These are phyloP conservation scores for Paraglomus occultum DNA, from an alignment of 192 early-diverging fungal species.

Conservation along the genomic window DNA sequence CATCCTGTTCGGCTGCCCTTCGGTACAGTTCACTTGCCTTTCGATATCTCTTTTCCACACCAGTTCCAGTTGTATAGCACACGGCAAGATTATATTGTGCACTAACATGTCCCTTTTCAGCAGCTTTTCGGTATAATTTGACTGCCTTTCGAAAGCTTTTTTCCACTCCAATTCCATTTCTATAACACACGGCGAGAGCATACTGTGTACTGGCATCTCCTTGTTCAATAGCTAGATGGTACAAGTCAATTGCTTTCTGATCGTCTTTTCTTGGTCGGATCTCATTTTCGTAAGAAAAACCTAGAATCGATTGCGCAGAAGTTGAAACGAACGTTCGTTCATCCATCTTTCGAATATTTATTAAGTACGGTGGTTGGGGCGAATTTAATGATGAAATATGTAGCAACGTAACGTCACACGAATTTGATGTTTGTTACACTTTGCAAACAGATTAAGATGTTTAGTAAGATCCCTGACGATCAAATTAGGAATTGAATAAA, in stretches of 20 bases:
- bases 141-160: conserved; percentile 45
- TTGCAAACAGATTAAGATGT: no score
- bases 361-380: no score
- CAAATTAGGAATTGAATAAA: no score
- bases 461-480: no score
- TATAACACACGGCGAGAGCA: conserved; percentile 65
- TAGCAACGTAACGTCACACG: no score
- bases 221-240: conserved; percentile 52
- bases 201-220: conserved; percentile 66
- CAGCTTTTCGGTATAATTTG: conserved; percentile 47
- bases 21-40: conserved; percentile 59
- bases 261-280: conserved; percentile 55
- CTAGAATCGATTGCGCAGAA: conserved; percentile 72
- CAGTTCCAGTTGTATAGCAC: conserved; percentile 67
- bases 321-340: conserved; percentile 24
- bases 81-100: conserved; percentile 53
- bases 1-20: conserved; percentile 48
- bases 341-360: no score
- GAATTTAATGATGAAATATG: no score
- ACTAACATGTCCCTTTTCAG: conserved; percentile 49
- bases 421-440: no score
- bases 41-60: conserved; percentile 57
- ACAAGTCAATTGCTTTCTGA: conserved; percentile 68
- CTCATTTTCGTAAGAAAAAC: conserved; percentile 66
- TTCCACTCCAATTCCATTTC: conserved; percentile 49